Evolutionary conservation across 1,284 basidiomycete genomes (phyloP).

Genomic region (Pascua guehoae): DNA sequence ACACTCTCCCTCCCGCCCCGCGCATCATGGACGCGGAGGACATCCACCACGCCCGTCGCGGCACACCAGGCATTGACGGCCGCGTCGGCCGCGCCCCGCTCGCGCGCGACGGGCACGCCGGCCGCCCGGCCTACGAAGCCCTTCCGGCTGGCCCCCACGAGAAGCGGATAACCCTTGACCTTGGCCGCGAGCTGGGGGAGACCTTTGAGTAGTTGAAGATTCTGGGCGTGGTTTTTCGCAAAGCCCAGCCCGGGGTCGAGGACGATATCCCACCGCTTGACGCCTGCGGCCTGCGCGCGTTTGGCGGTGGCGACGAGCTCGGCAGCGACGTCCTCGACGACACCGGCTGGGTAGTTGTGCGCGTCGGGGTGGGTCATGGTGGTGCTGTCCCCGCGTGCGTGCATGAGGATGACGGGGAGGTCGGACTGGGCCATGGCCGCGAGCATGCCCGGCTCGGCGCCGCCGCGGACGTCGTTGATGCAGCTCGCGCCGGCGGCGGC

Average conservation of each 20-base stretch:
- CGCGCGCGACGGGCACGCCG: constrained; percentile 53
- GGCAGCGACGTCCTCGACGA: constrained; percentile 65
- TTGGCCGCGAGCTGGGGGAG: constrained; percentile 54
- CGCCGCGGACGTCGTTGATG: constrained; percentile 90
- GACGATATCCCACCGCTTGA: constrained; percentile 85
- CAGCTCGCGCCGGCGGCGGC: constrained; percentile 82
- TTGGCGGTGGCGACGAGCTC: constrained; percentile 76
- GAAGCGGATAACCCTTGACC: constrained; percentile 56
- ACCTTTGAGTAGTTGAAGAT: constrained; percentile 65
- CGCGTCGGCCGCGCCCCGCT: constrained; percentile 76
- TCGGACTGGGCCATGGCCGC: constrained; percentile 59
- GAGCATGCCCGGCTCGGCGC: constrained; percentile 63
- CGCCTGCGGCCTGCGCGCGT: constrained; percentile 67
- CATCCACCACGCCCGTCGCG: constrained; percentile 62
- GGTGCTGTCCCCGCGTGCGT: constrained; percentile 72
- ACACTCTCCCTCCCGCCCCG: constrained; percentile 63
- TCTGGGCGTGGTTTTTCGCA: constrained; percentile 77
- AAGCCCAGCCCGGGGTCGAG: constrained; percentile 94
- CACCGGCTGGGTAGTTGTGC: constrained; percentile 63
- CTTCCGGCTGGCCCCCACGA: constrained; percentile 80
- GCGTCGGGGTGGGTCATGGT: constrained; percentile 59
- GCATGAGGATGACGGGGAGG: constrained; percentile 82
- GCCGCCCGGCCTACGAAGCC: constrained; percentile 69
- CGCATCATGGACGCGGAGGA: constrained; percentile 83
- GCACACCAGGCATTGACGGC: constrained; percentile 73